phyloP scores from a whole-genome alignment of 495 filamentous ascomycete genomes.

The Podospora appendiculata region DNA sequence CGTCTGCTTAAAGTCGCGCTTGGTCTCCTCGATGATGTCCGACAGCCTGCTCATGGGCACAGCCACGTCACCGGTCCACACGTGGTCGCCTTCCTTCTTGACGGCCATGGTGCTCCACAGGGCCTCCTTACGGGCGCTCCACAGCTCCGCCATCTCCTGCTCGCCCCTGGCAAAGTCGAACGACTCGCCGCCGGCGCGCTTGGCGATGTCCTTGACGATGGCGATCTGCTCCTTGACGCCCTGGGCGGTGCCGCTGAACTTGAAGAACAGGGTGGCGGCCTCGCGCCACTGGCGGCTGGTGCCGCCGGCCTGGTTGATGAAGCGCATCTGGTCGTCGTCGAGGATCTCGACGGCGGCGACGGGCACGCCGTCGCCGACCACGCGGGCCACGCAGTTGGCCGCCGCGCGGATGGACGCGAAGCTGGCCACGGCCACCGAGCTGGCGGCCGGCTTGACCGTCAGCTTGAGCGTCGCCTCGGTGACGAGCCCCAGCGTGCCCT shows the following conservation, averaged over 20 bases:
- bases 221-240: slow-evolving; percentile 78
- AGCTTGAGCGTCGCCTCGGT: slow-evolving; percentile 77
- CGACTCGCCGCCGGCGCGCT: slow-evolving; percentile 48
- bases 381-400: slow-evolving; percentile 68
- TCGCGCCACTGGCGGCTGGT: slow-evolving; percentile 68
- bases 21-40: slow-evolving; percentile 72
- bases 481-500: slow-evolving; percentile 71
- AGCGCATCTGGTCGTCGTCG: slow-evolving; percentile 91
- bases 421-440: slow-evolving; percentile 75
- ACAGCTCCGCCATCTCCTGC: slow-evolving; percentile 67
- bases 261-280: slow-evolving; percentile 88
- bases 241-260: slow-evolving; percentile 70
- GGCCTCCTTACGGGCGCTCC: slow-evolving; percentile 82
- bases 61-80: slow-evolving; percentile 82
- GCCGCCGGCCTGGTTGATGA: slow-evolving; percentile 73
- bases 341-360: slow-evolving; percentile 88
- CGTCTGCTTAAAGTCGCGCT: slow-evolving; percentile 56
- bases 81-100: slow-evolving; percentile 50
- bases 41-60: slow-evolving; percentile 68
- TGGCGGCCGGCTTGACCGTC: slow-evolving; percentile 65
- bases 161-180: slow-evolving; percentile 75
- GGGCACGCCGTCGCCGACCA: slow-evolving; percentile 73
- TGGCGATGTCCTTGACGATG: slow-evolving; percentile 61
- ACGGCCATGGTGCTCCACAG: slow-evolving; percentile 66
- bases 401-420: slow-evolving; percentile 74